These are phyloP conservation scores for Amanita fuliginea DNA, from an alignment of 768 basidiomycete genomes.

Conservation along the genomic window DNA sequence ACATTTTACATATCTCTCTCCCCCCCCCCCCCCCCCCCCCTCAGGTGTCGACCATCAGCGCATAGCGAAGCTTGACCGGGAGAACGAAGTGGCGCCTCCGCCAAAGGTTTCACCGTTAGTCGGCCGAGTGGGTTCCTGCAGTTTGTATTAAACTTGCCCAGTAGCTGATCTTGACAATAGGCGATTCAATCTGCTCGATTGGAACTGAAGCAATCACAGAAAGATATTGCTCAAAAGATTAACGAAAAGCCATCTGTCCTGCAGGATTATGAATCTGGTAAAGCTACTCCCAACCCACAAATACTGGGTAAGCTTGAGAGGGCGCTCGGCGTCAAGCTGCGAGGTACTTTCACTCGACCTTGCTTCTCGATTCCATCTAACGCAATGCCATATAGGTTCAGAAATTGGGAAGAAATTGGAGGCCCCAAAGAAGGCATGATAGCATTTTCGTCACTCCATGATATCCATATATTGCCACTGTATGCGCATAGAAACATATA, in stretches of 20 bases:
- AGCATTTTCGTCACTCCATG: conserved; percentile 11
- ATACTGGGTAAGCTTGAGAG: conserved; percentile 87
- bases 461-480: conserved; percentile 1
- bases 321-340: conserved; percentile 74
- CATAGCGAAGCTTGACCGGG: conserved; percentile 88
- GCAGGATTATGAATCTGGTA: conserved; percentile 84
- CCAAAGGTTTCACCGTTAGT: conserved; percentile 63
- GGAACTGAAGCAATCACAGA: conserved; percentile 77
- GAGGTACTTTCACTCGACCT: conserved; percentile 41
- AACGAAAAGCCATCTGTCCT: conserved; percentile 87
- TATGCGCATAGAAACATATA: conserved; percentile 1
- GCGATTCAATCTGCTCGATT: conserved; percentile 75
- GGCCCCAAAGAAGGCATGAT: conserved; percentile 57
- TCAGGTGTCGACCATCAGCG: conserved; percentile 89
- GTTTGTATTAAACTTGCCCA: conserved; percentile 4
- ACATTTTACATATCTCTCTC: not conserved
- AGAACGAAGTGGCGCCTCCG: conserved; percentile 93
- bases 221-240: conserved; percentile 85
- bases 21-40: too few species aligned
- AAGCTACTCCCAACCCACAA: conserved; percentile 78
- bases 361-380: conserved; percentile 4
- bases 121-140: conserved; percentile 46
- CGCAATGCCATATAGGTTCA: conserved; percentile 31
- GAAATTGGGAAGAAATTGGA: conserved; percentile 86
- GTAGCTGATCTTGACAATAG: conserved; percentile 20